Conservation (phyloP, 2,329 filamentous ascomycete species). For the Cladobotryum mycophilum region DNA sequence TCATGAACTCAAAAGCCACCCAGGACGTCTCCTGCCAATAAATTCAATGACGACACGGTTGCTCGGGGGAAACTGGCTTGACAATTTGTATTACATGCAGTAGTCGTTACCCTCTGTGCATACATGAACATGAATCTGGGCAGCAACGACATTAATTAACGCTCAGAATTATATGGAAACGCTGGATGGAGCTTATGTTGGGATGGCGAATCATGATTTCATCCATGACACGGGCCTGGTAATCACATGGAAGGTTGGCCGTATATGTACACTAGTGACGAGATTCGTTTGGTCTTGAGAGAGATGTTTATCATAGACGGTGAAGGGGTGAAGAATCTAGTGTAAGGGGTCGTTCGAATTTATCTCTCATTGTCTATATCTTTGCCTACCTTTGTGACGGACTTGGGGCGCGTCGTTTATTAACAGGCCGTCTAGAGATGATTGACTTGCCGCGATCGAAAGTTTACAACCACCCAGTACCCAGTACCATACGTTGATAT, state of each 20-base stretch:
- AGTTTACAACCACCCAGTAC: no score
- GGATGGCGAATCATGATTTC: slow-evolving; percentile 19
- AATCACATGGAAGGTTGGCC: slow-evolving; percentile 24
- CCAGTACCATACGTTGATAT: no score
- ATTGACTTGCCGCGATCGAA: no score
- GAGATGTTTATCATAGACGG: slow-evolving; percentile 43
- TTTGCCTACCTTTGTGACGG: no score
- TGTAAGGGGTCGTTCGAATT: slow-evolving; percentile 33
- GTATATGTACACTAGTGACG: slow-evolving; percentile 49
- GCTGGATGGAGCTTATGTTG: slow-evolving; percentile 16
- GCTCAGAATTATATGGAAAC: slow-evolving; percentile 3
- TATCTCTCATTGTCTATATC: slow-evolving; percentile 13
- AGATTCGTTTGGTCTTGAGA: slow-evolving; percentile 34
- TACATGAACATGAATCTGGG: slow-evolving; percentile 8
- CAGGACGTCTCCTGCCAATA: slow-evolving; percentile 52
- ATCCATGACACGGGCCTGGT: slow-evolving; percentile 16
- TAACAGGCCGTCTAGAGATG: no score
- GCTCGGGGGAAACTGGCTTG: slow-evolving; percentile 3
- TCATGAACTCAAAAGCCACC: slow-evolving; percentile 95
- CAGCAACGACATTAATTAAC: neutral
- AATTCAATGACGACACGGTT: neutral
- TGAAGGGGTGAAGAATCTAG: slow-evolving; percentile 36
- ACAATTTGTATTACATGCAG: slow-evolving; percentile 5
- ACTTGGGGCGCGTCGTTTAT: no score
- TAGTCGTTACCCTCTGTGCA: slow-evolving; percentile 1